phyloP scores from a whole-genome alignment of 2,329 filamentous ascomycete genomes.

The Lachnellula subtilissima region DNA sequence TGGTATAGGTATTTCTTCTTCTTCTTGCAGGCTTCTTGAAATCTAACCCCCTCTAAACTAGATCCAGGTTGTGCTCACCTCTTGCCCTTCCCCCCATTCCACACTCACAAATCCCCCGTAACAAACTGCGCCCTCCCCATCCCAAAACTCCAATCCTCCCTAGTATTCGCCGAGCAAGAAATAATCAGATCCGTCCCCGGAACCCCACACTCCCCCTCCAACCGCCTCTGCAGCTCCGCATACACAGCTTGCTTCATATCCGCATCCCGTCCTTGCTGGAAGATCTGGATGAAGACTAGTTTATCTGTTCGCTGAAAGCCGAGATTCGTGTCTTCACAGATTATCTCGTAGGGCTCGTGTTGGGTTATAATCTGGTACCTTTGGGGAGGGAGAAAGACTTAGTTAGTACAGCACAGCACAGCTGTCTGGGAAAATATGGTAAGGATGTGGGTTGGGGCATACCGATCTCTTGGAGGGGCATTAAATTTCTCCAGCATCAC shows the following conservation, averaged over 20 bases:
- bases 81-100: no score
- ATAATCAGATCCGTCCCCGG: constrained; percentile 10
- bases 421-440: not conserved
- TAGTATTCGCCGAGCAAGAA: constrained; percentile 5
- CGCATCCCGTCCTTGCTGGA: constrained; percentile 11
- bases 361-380: constrained; percentile 17
- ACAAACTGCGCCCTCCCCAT: constrained; percentile 13
- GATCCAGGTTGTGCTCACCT: not conserved
- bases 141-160: constrained; percentile 13
- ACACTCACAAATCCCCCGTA: constrained; percentile 7
- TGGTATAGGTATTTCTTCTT: not conserved
- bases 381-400: not conserved
- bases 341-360: constrained; percentile 14
- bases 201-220: constrained; percentile 10
- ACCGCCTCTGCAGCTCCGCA: constrained; percentile 6
- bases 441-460: not conserved
- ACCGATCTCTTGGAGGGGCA: constrained; percentile 13
- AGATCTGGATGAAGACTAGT: constrained; percentile 10
- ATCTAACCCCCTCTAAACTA: no score
- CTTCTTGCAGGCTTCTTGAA: constrained; percentile 5
- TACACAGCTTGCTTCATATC: constrained; percentile 13
- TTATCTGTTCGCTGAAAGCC: constrained; percentile 6
- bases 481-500: constrained; percentile 13
- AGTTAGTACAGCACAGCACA: no score
- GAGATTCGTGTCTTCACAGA: constrained; percentile 14